Base-by-base conservation (phyloP, 2,329 filamentous ascomycete genomes). In the Hypoxylon sp. region DNA sequence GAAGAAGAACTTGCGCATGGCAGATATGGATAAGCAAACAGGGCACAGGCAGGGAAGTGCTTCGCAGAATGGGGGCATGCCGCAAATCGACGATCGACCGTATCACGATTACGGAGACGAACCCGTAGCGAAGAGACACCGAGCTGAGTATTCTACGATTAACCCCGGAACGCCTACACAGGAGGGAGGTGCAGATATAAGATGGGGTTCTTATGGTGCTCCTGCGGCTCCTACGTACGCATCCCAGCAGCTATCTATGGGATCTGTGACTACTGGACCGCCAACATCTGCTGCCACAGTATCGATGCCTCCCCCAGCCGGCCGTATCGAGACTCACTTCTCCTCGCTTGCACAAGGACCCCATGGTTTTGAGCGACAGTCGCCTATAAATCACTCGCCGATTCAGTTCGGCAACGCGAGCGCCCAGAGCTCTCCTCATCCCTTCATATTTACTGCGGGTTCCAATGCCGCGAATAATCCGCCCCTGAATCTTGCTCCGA, bases 1-100 rank as follows among this genome's bases (percentile, higher is more conserved):
- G 62, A 87, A 85, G 75, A 80, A 82, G 29, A 84, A 78, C 62
- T 55, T 74, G 29, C 72, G 74, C 8, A 71, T 73, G 17, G 71
- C 73, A 13, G 73, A 76, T 21, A 72, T 72, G 17, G 75, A 72
- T n/a, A 73, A 70, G 62, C 67, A 69, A 37, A 53, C 63, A 13
- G 59, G 47, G 13, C 66, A 68, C 13, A 69, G 68, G 29, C 70
- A 65, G 15, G 68, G 53, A 44, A 65, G 52, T 10, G 57, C 62
- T 54, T 60, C 69, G 11, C 75, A 75, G 42, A 75, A 76, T 53
- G 69, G 74, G 13, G 64, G 72, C 6, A 71, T 74, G 21, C 48
- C 72, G 2, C 74, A 75, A 10, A 67, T 73, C 1, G 70, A 73
- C 13, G 74, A 76, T 11, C 69, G 71, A 52, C 67, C 70, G 11